Conservation (phyloP, 441 rosid species). For the Omphalea diandra region DNA sequence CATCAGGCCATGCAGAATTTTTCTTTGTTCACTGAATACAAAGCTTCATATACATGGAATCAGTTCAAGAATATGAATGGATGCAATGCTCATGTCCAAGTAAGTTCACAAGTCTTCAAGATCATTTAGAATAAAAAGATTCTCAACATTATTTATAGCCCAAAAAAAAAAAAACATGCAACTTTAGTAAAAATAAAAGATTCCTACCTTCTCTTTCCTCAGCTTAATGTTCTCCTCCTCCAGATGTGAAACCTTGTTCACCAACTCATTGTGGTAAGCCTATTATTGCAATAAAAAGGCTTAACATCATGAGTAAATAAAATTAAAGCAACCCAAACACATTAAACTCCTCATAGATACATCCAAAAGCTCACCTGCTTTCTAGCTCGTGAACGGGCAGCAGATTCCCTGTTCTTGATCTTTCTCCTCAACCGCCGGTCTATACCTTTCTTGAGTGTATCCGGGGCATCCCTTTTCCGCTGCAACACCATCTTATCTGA, state of each 20-base stretch:
- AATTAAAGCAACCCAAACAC: not conserved
- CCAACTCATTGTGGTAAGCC: conserved; percentile 93
- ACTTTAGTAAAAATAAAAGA: not conserved
- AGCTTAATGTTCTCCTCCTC: conserved; percentile 89
- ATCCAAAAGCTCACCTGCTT: conserved; percentile 55
- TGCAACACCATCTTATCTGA: conserved; percentile 64
- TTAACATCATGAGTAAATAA: not conserved
- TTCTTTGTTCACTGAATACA: not conserved
- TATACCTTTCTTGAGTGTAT: conserved; percentile 60
- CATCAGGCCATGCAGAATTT: not conserved
- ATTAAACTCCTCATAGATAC: conserved; percentile 1
- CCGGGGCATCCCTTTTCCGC: conserved; percentile 62
- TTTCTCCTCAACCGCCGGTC: conserved; percentile 90
- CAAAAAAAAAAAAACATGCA: not conserved
- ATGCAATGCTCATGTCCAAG: not conserved
- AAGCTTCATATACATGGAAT: not conserved
- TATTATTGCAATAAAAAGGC: conserved; percentile 27
- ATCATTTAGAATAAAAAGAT: not conserved
- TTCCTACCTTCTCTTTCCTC: conserved; percentile 66
- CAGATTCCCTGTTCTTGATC: conserved; percentile 96
- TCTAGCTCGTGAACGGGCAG: conserved; percentile 97
- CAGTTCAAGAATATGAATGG: not conserved
- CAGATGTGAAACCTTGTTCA: conserved; percentile 75
- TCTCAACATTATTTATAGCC: not conserved
- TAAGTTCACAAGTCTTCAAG: not conserved